These are phyloP conservation scores for Paraphoma sp. DNA, from an alignment of 2,329 filamentous ascomycete species.

Conservation along the genomic window DNA sequence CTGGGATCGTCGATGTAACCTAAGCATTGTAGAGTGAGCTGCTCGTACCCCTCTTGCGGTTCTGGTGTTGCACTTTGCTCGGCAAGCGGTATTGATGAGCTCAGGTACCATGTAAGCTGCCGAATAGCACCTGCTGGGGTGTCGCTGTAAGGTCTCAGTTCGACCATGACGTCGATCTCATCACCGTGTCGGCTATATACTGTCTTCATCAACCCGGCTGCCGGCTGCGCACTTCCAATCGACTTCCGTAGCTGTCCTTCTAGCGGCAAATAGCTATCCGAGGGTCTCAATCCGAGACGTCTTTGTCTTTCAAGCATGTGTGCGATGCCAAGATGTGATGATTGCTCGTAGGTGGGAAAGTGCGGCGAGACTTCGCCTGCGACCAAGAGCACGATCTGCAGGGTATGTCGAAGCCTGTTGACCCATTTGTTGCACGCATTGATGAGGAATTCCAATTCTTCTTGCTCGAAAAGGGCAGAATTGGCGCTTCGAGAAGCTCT, in stretches of 20 bases:
- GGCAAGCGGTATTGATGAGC: constrained; percentile 3
- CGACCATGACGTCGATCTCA: constrained; percentile 53
- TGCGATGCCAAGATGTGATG: constrained; percentile 13
- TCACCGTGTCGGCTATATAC: constrained; percentile 16
- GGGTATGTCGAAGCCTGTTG: constrained; percentile 14
- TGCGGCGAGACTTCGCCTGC: constrained; percentile 12
- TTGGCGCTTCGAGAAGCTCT: constrained; percentile 8
- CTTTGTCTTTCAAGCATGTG: constrained; percentile 16
- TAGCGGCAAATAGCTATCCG: constrained; percentile 11
- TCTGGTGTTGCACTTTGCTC: constrained; percentile 4
- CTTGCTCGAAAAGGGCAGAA: constrained; percentile 10
- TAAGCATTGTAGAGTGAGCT: constrained; percentile 17
- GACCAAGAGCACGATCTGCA: constrained; percentile 16
- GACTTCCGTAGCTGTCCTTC: constrained; percentile 11
- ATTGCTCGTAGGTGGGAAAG: constrained; percentile 9
- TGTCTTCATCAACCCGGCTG: constrained; percentile 10
- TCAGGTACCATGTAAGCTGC: constrained; percentile 21
- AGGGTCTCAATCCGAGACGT: constrained; percentile 10
- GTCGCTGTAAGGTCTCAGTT: constrained; percentile 74
- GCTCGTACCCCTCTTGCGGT: constrained; percentile 9
- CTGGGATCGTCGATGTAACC: constrained; percentile 21
- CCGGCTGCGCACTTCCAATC: background rate
- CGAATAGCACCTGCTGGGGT: constrained; percentile 15
- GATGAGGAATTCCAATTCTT: constrained; percentile 13
- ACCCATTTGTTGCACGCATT: constrained; percentile 8